Conservation (phyloP, 306 rosid species). For the Cucurbita argyrosperma region DNA sequence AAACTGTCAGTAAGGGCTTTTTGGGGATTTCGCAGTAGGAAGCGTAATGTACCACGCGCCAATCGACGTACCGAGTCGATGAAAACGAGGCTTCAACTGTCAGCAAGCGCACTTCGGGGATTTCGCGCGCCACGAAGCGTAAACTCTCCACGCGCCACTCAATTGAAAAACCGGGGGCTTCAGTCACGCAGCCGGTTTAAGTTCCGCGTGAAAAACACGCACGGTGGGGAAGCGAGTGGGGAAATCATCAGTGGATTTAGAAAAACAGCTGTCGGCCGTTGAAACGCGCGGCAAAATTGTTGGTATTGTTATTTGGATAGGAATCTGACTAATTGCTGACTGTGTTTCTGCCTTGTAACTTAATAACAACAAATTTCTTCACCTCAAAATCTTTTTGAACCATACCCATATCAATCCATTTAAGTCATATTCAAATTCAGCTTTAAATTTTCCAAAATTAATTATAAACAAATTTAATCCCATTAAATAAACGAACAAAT, state of each 20-base stretch:
- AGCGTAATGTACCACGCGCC: neutral
- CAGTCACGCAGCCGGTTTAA: neutral
- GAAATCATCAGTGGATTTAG: neutral
- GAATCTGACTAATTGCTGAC: slow-evolving; percentile 9
- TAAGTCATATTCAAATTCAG: too few relatives aligned
- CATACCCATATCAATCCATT: too few relatives aligned
- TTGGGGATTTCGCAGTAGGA: neutral
- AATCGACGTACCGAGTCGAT: neutral
- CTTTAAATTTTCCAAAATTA: too few relatives aligned
- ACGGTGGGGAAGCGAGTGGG: neutral
- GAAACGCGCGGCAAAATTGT: slow-evolving; percentile 3
- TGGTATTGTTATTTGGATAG: neutral
- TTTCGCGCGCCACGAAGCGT: neutral
- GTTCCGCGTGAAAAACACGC: neutral
- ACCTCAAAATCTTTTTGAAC: too few relatives aligned
- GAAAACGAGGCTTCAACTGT: neutral
- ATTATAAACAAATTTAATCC: too few relatives aligned
- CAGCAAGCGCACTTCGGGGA: neutral
- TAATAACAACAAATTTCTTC: too few relatives aligned
- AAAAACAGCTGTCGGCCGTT: slow-evolving; percentile 5
- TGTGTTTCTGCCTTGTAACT: neutral
- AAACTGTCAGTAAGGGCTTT: neutral
- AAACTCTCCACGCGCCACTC: neutral
- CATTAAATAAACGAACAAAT: too few relatives aligned
- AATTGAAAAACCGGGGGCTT: neutral